Percentiles rank a stretch among this genome's conserved stretches.
These are phyloP conservation scores for Ploettnerulaceae sp. DNA, from an alignment of 2,329 filamentous ascomycete species.

Conservation along the genomic window DNA sequence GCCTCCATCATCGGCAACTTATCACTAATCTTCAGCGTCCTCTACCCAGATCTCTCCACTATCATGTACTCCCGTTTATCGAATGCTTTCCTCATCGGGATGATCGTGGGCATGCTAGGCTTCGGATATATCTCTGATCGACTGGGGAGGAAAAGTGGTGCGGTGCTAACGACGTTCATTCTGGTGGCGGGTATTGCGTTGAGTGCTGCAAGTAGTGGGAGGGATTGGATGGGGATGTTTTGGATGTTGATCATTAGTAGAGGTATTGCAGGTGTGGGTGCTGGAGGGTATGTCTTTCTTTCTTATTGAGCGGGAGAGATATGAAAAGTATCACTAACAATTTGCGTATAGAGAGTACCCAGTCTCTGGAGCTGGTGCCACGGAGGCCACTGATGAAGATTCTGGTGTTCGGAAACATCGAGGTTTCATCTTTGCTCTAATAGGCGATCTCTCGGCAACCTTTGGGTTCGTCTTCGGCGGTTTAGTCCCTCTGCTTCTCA, in stretches of 20 bases:
- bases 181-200: constrained; percentile 38
- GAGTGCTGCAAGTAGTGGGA: constrained; percentile 43
- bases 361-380: constrained; percentile 44
- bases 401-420: constrained; percentile 41
- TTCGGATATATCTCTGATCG: constrained; percentile 46
- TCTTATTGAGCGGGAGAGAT: background rate
- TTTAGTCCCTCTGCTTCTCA: constrained; percentile 42
- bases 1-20: constrained; percentile 43
- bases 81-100: constrained; percentile 51
- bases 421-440: constrained; percentile 53
- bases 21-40: constrained; percentile 37
- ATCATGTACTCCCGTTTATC: constrained; percentile 47
- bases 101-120: constrained; percentile 51
- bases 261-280: constrained; percentile 42
- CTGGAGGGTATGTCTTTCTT: constrained; percentile 28
- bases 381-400: constrained; percentile 50
- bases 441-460: constrained; percentile 46
- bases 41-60: constrained; percentile 42
- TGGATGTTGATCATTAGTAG: constrained; percentile 42
- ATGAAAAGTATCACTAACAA: background rate
- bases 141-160: constrained; percentile 45
- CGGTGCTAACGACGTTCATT: constrained; percentile 43
- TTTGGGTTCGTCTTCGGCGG: constrained; percentile 48
- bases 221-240: constrained; percentile 37
- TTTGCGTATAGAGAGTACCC: constrained; percentile 42